phyloP scores from a whole-genome alignment of 306 rosid species.

The Vachellia collinsii region DNA sequence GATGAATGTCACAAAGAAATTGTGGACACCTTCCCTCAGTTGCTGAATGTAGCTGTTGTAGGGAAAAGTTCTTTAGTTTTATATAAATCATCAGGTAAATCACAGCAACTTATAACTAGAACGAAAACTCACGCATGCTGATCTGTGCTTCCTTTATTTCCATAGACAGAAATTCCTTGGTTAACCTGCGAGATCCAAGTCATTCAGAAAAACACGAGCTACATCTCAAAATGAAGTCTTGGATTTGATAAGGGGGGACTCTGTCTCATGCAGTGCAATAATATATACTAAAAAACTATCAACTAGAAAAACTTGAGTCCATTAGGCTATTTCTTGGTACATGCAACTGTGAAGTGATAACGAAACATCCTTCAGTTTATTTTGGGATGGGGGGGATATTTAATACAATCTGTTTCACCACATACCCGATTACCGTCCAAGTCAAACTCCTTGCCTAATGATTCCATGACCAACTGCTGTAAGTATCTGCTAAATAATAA shows the following conservation, averaged over 20 bases:
- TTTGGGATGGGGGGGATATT: neutral
- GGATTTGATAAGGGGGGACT: conserved; percentile 11
- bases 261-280: conserved; percentile 3
- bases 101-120: conserved; percentile 12
- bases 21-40: conserved; percentile 96
- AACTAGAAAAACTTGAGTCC: conserved; percentile 13
- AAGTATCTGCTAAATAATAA: conserved; percentile 91
- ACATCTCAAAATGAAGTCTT: neutral
- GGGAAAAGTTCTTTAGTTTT: conserved; percentile 19
- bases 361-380: neutral
- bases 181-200: conserved; percentile 61
- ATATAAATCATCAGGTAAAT: conserved; percentile 22
- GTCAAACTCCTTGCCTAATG: conserved; percentile 98
- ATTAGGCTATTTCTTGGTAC: conserved; percentile 6
- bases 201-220: neutral
- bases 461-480: conserved; percentile 99
- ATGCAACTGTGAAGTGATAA: conserved; percentile 11
- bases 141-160: conserved; percentile 96
- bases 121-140: conserved; percentile 87
- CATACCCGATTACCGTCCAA: conserved; percentile 95
- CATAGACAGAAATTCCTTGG: conserved; percentile 90
- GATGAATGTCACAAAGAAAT: conserved; percentile 92
- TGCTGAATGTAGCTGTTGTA: conserved; percentile 89
- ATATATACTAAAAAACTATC: neutral
- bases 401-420: conserved; percentile 23